Conservation (phyloP, 192 early-diverging fungal species). For the Jimgerdemannia lactiflua region DNA sequence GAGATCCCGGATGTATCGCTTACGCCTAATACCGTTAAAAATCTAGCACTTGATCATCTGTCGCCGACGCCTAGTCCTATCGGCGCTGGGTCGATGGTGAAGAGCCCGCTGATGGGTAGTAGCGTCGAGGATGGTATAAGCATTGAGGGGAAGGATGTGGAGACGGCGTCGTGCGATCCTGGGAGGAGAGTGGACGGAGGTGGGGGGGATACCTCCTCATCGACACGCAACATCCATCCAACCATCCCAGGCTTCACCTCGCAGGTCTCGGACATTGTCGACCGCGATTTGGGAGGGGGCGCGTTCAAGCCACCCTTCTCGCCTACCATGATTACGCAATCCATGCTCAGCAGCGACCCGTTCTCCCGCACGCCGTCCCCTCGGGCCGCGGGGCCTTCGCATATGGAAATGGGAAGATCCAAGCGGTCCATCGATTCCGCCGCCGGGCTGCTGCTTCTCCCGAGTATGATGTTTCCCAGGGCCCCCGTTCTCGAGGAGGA, state of each 20-base stretch:
- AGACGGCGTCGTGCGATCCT: not conserved
- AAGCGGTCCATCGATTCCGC: conserved; percentile 36
- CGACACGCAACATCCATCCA: not conserved
- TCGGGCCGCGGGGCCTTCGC: too few species aligned
- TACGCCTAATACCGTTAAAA: not conserved
- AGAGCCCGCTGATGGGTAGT: not conserved
- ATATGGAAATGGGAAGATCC: conserved; percentile 21
- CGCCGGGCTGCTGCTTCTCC: conserved; percentile 24
- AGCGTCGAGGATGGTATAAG: not conserved
- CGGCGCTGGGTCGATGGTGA: not conserved
- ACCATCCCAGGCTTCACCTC: not conserved
- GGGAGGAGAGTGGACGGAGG: too few species aligned
- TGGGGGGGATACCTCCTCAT: not conserved
- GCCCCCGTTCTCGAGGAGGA: not conserved
- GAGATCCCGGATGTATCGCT: not conserved
- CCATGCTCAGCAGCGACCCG: not conserved
- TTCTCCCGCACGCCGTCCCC: not conserved
- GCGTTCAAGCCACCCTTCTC: not conserved
- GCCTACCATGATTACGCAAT: not conserved
- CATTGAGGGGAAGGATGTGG: not conserved
- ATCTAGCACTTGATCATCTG: not conserved
- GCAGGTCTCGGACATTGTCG: not conserved
- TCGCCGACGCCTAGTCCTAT: conserved; percentile 5
- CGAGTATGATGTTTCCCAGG: conserved; percentile 9
- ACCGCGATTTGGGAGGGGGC: not conserved